Conservation (phyloP, 345 rosid species). For the Salix dunnii region DNA sequence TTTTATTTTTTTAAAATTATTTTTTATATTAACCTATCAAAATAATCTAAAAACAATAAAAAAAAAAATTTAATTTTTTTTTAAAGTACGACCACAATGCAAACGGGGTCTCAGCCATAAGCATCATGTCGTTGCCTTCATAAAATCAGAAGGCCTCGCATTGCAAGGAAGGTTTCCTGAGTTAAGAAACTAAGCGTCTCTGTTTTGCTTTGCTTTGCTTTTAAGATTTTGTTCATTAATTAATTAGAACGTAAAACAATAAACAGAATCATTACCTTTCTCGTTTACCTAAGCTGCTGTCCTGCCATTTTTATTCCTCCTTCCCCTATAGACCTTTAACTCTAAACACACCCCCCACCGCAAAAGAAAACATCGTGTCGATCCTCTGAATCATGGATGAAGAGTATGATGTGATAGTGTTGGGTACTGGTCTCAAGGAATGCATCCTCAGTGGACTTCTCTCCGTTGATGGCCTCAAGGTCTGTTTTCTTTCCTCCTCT, state of each 20-base stretch:
- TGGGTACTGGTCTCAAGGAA: constrained; percentile 99
- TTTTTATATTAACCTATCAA: too few species aligned
- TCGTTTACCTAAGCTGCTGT: background rate
- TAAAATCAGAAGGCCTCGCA: background rate
- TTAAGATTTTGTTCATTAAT: background rate
- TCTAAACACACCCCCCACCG: background rate
- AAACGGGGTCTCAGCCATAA: too few species aligned
- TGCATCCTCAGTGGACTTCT: constrained; percentile 99
- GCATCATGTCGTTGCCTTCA: too few species aligned
- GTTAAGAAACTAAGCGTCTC: background rate
- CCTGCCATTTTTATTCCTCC: background rate
- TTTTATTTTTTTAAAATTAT: too few species aligned
- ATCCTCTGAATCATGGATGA: constrained; percentile 61
- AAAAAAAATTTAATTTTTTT: too few species aligned
- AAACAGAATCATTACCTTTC: too few species aligned
- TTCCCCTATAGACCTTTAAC: background rate
- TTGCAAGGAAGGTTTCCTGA: background rate
- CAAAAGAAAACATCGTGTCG: background rate
- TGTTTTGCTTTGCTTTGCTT: background rate
- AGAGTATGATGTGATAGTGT: constrained; percentile 82
- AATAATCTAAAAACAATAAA: too few species aligned
- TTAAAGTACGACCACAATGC: too few species aligned
- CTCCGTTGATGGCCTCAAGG: constrained; percentile 98
- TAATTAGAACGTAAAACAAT: too few species aligned
- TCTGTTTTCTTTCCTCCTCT: constrained; percentile 18